A percentile compares a stretch with the other conserved stretches of the same genome.
Evolutionary conservation across 176 grass and related monocot genomes (phyloP).

Genomic region (Cymbopogon citratus): DNA sequence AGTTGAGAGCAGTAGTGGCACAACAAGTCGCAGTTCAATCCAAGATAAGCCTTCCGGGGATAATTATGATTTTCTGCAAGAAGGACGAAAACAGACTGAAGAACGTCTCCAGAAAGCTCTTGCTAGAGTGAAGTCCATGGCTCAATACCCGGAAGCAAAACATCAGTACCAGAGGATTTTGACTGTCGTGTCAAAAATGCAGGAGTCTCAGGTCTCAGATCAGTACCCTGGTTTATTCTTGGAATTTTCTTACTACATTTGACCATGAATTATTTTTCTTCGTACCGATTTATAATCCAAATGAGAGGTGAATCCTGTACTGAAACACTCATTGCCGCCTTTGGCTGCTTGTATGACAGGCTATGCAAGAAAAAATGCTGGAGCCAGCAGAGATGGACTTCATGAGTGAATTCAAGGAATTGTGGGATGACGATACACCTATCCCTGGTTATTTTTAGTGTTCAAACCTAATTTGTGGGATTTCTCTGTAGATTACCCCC

Average conservation of each 20-base stretch:
- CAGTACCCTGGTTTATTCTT: not conserved
- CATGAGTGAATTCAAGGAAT: too few species aligned
- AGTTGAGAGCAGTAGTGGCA: constrained; percentile 19
- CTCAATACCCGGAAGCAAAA: constrained; percentile 61
- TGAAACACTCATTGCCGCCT: not conserved
- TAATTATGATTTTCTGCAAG: constrained; percentile 63
- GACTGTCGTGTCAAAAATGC: constrained; percentile 68
- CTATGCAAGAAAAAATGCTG: constrained; percentile 47
- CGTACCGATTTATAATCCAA: not conserved
- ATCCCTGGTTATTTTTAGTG: too few species aligned
- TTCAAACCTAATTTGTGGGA: too few species aligned
- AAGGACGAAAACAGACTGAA: constrained; percentile 64
- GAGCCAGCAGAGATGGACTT: not conserved
- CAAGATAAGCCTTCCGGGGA: constrained; percentile 14
- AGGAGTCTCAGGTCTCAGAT: constrained; percentile 60
- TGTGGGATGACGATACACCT: too few species aligned
- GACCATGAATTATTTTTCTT: not conserved
- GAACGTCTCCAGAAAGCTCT: constrained; percentile 70
- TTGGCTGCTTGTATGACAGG: constrained; percentile 25
- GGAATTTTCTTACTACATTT: not conserved
- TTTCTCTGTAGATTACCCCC: too few species aligned
- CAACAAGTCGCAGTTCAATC: constrained; percentile 16
- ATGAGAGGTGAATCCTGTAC: not conserved
- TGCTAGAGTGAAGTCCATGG: constrained; percentile 78
- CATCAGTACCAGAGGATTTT: constrained; percentile 72